These are phyloP conservation scores for Nitzschia inconspicua DNA, from an alignment of 108 stramenopile genomes.

Conservation along the genomic window DNA sequence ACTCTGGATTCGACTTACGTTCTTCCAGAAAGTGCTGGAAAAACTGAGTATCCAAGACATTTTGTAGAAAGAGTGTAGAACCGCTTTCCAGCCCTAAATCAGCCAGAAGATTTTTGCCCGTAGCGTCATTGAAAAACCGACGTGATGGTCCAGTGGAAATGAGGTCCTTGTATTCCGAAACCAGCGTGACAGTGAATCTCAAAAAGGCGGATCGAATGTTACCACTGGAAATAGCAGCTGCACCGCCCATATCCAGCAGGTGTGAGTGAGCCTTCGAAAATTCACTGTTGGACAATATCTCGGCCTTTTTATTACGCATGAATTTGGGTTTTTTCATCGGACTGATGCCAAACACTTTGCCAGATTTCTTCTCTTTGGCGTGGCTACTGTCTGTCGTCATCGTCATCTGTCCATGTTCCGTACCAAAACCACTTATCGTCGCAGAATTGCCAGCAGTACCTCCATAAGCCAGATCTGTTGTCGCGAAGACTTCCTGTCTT, in stretches of 20 bases:
- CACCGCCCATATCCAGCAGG: constrained; percentile 29
- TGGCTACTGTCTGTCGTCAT: constrained; percentile 3
- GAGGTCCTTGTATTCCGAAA: constrained; percentile 42
- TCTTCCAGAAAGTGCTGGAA: constrained; percentile 79
- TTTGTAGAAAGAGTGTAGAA: constrained; percentile 20
- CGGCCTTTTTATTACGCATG: constrained; percentile 9
- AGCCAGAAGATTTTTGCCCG: constrained; percentile 55
- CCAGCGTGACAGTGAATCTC: constrained; percentile 71
- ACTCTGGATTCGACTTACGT: constrained; percentile 41
- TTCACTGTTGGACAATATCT: constrained; percentile 9
- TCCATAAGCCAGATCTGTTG: constrained; percentile 23
- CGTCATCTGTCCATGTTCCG: constrained; percentile 5
- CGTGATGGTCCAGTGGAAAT: not conserved
- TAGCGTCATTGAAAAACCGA: constrained; percentile 47
- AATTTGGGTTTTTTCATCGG: constrained; percentile 10
- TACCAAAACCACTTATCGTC: not conserved
- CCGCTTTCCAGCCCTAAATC: constrained; percentile 28
- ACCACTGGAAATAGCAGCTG: constrained; percentile 50
- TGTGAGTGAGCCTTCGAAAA: constrained; percentile 6
- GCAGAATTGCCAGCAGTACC: constrained; percentile 7
- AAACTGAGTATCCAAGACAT: constrained; percentile 58
- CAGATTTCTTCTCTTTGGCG: not conserved
- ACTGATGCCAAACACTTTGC: not conserved
- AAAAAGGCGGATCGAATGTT: constrained; percentile 74
- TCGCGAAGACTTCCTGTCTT: constrained; percentile 12